phyloP scores from a whole-genome alignment of 345 rosid species.

The Lepidium africanum region DNA sequence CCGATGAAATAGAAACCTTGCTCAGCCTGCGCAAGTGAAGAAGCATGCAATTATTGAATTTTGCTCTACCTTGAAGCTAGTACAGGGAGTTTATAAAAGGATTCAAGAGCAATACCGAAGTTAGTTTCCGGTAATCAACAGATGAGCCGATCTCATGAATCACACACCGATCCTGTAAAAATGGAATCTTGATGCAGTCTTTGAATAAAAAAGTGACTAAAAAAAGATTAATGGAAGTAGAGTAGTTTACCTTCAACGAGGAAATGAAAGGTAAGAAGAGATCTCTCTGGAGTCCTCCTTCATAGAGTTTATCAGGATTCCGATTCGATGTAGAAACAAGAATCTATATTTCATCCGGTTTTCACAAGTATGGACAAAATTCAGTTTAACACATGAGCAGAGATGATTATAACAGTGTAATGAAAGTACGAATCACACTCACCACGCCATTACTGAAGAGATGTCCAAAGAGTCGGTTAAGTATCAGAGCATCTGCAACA shows the following conservation, averaged over 20 bases:
- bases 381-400: background rate
- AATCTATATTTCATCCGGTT: conserved; percentile 49
- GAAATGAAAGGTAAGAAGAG: conserved; percentile 89
- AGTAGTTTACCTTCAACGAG: conserved; percentile 60
- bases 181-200: background rate
- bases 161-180: conserved; percentile 63
- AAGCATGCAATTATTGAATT: background rate
- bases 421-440: conserved; percentile 30
- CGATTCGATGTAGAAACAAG: conserved; percentile 96
- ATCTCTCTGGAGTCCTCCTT: conserved; percentile 96
- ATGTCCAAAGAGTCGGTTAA: conserved; percentile 77
- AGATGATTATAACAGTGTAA: background rate
- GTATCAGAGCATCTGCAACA: conserved; percentile 96
- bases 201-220: background rate
- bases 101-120: conserved; percentile 48
- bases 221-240: background rate
- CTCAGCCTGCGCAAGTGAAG: conserved; percentile 51
- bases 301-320: conserved; percentile 96
- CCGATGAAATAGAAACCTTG: conserved; percentile 92
- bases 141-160: conserved; percentile 86
- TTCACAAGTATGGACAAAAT: background rate
- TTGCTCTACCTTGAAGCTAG: conserved; percentile 13
- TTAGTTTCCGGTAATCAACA: conserved; percentile 81
- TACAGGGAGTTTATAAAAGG: background rate
- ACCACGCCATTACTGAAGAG: conserved; percentile 81